Evolutionary conservation across 768 basidiomycete species (phyloP), one percentile per base, ranked within the genome.

Genomic region (Amanita polypyramis): DNA sequence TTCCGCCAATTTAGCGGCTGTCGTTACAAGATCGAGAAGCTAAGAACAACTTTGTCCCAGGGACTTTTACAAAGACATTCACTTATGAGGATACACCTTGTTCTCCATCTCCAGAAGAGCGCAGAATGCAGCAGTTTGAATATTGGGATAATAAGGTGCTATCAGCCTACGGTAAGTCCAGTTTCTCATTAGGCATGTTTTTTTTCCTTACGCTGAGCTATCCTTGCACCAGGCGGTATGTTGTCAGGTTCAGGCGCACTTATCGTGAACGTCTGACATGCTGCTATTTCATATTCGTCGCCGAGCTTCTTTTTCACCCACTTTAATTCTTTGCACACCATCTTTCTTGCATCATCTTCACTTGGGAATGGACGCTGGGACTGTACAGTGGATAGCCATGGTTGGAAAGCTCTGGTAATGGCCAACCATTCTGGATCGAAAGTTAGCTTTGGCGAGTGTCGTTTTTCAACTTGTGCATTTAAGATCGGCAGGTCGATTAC

Each of bases 381-480:
- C 5, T 58, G 67, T 3, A 60, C 55, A 4, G 73, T 72, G 2
- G 85, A 82, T 52, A 97, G 74, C 65, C 75, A 85, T 0, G 83
- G 81, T 51, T 91, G 78, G 54, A 94, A 85, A 0, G 90, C 91
- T 5, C 88, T 84, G 4, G 80, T 81, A 57, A 99, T 91, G 0
- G 92, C 93, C 40, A 98, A 79, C 96, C 96, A 99, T 60, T 91
- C 81, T 0, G 83, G 82, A 57, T 97, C 93, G 62, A 77, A 96
- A 11, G 75, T 72, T 15, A 97, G 57, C 0, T 51, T 53, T 4
- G 75, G 73, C 7, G 36, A 23, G n/a, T 37, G 37, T 21, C 45
- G 39, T 8, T 29, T 33, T 7, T 47, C 52, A 15, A 53, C n/a
- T 27, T 14, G 10, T 12, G 34, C 30, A 33, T 27, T 17, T 15